Percentiles rank a stretch among this genome's conserved stretches.
Conservation (phyloP, 202 grass and related monocot genomes). For the Schoenoplectus triqueter region DNA sequence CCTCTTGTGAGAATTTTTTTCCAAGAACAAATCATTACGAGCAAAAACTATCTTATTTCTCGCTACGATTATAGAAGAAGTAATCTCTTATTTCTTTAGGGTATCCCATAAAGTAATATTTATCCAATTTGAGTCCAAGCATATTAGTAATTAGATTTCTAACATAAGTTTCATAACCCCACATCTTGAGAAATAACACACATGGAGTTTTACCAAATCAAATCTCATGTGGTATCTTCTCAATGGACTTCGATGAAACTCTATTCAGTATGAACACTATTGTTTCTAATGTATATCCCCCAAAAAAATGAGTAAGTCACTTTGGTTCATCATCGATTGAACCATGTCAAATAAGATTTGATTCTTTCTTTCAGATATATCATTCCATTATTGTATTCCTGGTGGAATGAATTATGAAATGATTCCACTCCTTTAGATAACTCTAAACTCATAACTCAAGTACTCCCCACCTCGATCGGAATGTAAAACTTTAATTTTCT, state of each 20-base stretch:
- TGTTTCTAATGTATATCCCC: neutral
- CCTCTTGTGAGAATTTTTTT: too few relatives aligned
- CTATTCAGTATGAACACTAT: neutral
- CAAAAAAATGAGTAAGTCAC: neutral
- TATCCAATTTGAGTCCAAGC: too few relatives aligned
- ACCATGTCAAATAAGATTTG: neutral
- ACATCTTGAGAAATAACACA: neutral
- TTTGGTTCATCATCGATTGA: neutral
- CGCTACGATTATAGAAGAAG: too few relatives aligned
- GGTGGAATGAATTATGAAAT: neutral
- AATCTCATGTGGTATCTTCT: neutral
- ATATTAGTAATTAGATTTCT: too few relatives aligned
- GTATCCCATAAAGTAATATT: too few relatives aligned
- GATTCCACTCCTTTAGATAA: neutral
- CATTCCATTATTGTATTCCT: slow-evolving; percentile 1
- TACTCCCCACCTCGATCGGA: too few relatives aligned
- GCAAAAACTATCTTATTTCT: too few relatives aligned
- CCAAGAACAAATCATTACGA: too few relatives aligned
- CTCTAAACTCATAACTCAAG: too few relatives aligned
- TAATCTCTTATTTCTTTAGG: too few relatives aligned
- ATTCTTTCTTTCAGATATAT: neutral
- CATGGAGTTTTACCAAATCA: neutral
- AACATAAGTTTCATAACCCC: too few relatives aligned
- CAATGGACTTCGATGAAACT: neutral
- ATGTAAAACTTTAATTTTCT: too few relatives aligned